phyloP scores from a whole-genome alignment of 331 rosid species.

The Pyracantha coccinea region DNA sequence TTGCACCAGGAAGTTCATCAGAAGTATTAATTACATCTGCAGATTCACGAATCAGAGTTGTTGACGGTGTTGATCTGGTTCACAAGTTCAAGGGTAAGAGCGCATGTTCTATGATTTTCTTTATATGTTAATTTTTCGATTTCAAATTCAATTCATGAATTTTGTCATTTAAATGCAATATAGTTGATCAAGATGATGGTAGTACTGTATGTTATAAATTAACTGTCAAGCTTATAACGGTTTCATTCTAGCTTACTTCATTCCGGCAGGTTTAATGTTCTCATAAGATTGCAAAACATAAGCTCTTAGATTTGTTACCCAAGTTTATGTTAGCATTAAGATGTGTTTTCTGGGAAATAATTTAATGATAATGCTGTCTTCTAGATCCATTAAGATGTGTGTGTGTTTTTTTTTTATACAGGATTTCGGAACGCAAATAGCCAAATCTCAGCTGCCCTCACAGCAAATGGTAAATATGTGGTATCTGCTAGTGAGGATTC shows the following conservation, averaged over 20 bases:
- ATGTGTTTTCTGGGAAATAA: background rate
- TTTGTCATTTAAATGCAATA: background rate
- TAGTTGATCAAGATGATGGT: background rate
- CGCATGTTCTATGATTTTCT: background rate
- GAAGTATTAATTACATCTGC: conserved; percentile 91
- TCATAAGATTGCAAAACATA: background rate
- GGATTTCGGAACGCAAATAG: conserved; percentile 87
- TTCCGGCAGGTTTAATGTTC: background rate
- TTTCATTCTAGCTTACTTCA: background rate
- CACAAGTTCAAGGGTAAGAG: conserved; percentile 90
- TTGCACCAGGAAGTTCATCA: conserved; percentile 94
- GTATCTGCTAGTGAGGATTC: conserved; percentile 96
- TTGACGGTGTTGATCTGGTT: conserved; percentile 76
- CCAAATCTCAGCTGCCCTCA: conserved; percentile 77
- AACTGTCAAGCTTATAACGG: background rate
- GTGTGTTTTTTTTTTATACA: conserved; percentile 46
- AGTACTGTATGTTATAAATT: background rate
- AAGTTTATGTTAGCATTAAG: background rate
- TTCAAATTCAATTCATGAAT: background rate
- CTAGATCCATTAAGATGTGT: conserved; percentile 3
- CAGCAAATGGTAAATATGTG: conserved; percentile 72
- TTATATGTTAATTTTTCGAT: background rate
- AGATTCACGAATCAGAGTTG: conserved; percentile 93
- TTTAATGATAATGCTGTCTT: background rate
- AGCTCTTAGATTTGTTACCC: background rate